phyloP scores from a whole-genome alignment of 805 yeast genomes.

The Wickerhamomyces xylosicus region DNA sequence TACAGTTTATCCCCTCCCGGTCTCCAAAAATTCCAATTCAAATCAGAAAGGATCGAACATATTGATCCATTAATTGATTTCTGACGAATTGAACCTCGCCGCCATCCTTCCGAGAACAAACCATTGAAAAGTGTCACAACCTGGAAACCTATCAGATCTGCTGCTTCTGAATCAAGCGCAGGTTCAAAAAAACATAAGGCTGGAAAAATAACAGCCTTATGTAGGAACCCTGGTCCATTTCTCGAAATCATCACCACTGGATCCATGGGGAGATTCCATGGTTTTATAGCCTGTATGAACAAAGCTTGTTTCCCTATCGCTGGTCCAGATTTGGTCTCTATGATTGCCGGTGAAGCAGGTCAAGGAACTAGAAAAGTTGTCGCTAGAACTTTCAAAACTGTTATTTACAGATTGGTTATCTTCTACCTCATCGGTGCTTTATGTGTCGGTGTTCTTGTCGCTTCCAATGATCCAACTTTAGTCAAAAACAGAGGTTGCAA shows the following conservation, averaged over 20 bases:
- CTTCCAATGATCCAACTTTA: constrained; percentile 44
- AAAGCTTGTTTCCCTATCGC: constrained; percentile 68
- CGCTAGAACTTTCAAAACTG: constrained; percentile 64
- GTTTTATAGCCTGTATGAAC: constrained; percentile 55
- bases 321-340: constrained; percentile 75
- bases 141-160: not conserved
- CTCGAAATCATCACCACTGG: constrained; percentile 46
- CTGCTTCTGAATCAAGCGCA: not conserved
- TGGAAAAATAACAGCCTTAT: too few relatives aligned
- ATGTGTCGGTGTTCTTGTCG: constrained; percentile 55
- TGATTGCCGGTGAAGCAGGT: constrained; percentile 74
- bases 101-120: too few relatives aligned
- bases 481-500: constrained; percentile 46
- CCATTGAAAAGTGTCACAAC: too few relatives aligned
- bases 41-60: too few relatives aligned
- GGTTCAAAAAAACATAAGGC: not conserved
- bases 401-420: constrained; percentile 44
- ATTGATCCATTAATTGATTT: not conserved
- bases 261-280: constrained; percentile 50
- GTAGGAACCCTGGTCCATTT: constrained; percentile 41
- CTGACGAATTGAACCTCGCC: too few relatives aligned
- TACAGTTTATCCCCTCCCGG: too few relatives aligned
- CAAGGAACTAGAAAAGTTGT: constrained; percentile 56
- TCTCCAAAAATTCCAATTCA: too few relatives aligned
- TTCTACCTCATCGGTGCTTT: constrained; percentile 61